Evolutionary conservation across 2,329 filamentous ascomycete genomes (phyloP).

Genomic region (Sarocladium strictum): DNA sequence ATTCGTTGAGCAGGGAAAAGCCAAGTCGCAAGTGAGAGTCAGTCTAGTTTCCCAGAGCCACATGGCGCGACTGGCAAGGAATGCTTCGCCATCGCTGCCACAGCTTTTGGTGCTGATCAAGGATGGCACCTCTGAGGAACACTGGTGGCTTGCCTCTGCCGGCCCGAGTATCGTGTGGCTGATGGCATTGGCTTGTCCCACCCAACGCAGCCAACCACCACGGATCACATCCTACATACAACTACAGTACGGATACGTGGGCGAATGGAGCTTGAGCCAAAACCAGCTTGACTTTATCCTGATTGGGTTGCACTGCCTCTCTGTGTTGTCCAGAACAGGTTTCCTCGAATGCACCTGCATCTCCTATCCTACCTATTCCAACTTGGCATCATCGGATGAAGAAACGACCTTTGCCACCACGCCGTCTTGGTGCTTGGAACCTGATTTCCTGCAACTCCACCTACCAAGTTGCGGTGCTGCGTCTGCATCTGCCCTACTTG

Average conservation of each 20-base stretch:
- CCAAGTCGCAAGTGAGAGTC: not conserved
- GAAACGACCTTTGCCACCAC: not conserved
- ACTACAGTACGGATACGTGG: too few species aligned
- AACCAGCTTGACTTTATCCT: too few species aligned
- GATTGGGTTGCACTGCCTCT: too few species aligned
- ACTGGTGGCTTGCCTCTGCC: constrained; percentile 1
- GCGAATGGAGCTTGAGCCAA: too few species aligned
- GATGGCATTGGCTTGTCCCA: not conserved
- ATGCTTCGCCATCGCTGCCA: too few species aligned
- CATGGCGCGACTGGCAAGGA: not conserved
- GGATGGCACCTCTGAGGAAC: not conserved
- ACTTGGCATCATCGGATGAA: too few species aligned
- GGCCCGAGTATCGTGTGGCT: not conserved
- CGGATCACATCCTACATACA: not conserved
- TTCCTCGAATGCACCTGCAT: too few species aligned
- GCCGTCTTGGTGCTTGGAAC: not conserved
- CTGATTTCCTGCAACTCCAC: not conserved
- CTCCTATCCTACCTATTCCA: not conserved
- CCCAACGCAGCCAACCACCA: not conserved
- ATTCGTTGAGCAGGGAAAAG: too few species aligned
- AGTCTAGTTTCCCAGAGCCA: not conserved
- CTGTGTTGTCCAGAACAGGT: too few species aligned
- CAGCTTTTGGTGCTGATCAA: too few species aligned
- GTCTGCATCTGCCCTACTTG: not conserved
- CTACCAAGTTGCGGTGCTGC: not conserved